Evolutionary conservation across 352 stramenopile genomes (phyloP), one percentile per base, ranked within the genome.

Genomic region (Pythium insidiosum): DNA sequence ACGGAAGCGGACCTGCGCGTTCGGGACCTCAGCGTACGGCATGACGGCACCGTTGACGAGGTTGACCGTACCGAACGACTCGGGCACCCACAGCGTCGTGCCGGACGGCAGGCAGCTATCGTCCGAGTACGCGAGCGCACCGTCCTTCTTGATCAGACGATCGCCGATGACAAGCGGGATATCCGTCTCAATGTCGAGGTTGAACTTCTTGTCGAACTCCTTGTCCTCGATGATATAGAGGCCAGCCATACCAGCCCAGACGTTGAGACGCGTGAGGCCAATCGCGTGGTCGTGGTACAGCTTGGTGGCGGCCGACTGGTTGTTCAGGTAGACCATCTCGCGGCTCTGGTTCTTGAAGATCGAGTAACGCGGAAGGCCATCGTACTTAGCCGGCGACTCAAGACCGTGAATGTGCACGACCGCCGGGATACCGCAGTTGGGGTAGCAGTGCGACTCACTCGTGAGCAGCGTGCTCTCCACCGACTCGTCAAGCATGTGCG

Each of bases 231-330:
- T 57, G 33, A 84, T 60, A 56, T 88, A 88, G 5, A 67, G 24
- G 13, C 74, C 74, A 24, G 68, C 63, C 39, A 85, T 67, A 22
- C 74, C 74, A 0, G 72, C 55, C 74, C 74, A 88, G 15, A 62
- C 62, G 31, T 84, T 88, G 19, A 88, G 53, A 15, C 74, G 68
- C 6, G 74, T 80, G 22, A 88, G 58, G 0, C 74, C 72, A 20
- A 79, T 78, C 11, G 72, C 69, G 47, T 88, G 74, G 54, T 87
- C 72, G 47, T 87, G 74, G 53, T 87, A 87, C 12, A 87, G 40
- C 47, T 84, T 84, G 33, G 74, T 84, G 6, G 68, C 61, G 3
- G 66, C 61, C 33, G 74, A 82, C 56, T 84, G 74, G 42, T 73
- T 80, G 72, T 87, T 87, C 21, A 73, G 47, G 54, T 87, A 84